Evolutionary conservation across 352 stramenopile genomes (phyloP).

Genomic region (Pythium inflatum): DNA sequence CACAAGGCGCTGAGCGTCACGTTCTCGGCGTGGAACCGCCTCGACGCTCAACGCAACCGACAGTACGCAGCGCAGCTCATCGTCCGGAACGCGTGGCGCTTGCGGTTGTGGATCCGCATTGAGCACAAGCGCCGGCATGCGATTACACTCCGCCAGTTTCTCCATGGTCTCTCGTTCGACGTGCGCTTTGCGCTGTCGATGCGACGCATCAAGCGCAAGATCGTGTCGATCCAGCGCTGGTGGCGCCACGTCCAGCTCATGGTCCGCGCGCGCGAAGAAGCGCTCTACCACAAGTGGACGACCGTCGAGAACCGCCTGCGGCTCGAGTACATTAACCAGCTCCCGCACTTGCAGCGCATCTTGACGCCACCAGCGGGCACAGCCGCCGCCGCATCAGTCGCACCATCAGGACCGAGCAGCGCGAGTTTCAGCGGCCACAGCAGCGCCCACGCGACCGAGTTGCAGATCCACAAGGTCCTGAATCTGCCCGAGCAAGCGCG

Average conservation of each 20-base stretch:
- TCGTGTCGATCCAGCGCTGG: constrained; percentile 63
- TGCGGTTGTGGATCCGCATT: constrained; percentile 48
- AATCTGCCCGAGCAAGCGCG: constrained; percentile 52
- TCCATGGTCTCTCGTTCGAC: constrained; percentile 57
- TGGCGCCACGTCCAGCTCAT: constrained; percentile 64
- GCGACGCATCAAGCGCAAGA: constrained; percentile 55
- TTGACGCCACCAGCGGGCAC: constrained; percentile 45
- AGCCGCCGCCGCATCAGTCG: not conserved
- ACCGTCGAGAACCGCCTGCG: constrained; percentile 48
- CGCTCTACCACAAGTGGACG: constrained; percentile 60
- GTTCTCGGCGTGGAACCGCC: constrained; percentile 47
- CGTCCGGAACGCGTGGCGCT: constrained; percentile 40
- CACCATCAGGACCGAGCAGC: not conserved
- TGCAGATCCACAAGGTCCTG: constrained; percentile 56
- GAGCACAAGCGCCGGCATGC: constrained; percentile 41
- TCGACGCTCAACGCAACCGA: constrained; percentile 32
- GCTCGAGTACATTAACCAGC: constrained; percentile 55
- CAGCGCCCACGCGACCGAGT: constrained; percentile 11
- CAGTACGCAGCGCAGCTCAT: constrained; percentile 44
- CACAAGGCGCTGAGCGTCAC: constrained; percentile 38
- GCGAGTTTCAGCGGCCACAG: too few relatives aligned
- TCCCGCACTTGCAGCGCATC: constrained; percentile 56
- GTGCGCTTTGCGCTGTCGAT: constrained; percentile 70
- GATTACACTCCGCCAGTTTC: constrained; percentile 45
- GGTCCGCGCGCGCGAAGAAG: constrained; percentile 54